A percentile compares a stretch with the other conserved stretches of the same genome.
Conservation (phyloP, 176 grass and related monocot genomes). For the Oryza meyeriana region DNA sequence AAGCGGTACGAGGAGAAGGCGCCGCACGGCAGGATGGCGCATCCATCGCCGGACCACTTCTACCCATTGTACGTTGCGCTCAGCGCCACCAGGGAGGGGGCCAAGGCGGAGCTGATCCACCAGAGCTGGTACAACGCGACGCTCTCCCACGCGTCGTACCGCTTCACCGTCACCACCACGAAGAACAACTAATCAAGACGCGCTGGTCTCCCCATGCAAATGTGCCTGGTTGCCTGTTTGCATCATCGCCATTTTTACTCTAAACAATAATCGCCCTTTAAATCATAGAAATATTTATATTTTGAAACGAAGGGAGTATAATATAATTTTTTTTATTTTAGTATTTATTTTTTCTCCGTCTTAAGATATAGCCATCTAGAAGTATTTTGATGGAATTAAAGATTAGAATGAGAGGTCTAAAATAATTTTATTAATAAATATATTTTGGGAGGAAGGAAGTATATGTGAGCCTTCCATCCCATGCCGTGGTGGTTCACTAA, state of each 20-base stretch:
- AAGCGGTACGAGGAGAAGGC: conserved; percentile 56
- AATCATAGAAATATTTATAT: too few species aligned
- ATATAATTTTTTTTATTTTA: too few species aligned
- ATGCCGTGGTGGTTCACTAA: too few species aligned
- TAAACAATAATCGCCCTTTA: too few species aligned
- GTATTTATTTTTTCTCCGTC: too few species aligned
- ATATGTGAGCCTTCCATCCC: too few species aligned
- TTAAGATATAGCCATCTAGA: too few species aligned
- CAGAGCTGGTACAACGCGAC: conserved; percentile 56
- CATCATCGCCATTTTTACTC: not conserved
- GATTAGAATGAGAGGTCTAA: too few species aligned
- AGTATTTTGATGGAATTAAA: too few species aligned
- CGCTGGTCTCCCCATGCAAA: not conserved
- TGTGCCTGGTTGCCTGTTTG: not conserved
- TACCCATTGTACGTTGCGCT: conserved; percentile 84
- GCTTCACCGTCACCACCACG: conserved; percentile 32
- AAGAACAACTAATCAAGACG: not conserved
- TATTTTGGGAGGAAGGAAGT: too few species aligned
- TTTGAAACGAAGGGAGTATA: too few species aligned
- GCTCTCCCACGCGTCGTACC: conserved; percentile 61
- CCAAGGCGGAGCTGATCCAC: conserved; percentile 73
- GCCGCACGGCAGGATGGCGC: conserved; percentile 58
- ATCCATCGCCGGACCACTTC: conserved; percentile 85
- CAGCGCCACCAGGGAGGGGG: conserved; percentile 56
- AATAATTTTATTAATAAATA: too few species aligned